A percentile compares a stretch with the other conserved stretches of the same genome.
Conservation (phyloP, 2,329 filamentous ascomycete species). For the Ophiostoma triangulosporum region DNA sequence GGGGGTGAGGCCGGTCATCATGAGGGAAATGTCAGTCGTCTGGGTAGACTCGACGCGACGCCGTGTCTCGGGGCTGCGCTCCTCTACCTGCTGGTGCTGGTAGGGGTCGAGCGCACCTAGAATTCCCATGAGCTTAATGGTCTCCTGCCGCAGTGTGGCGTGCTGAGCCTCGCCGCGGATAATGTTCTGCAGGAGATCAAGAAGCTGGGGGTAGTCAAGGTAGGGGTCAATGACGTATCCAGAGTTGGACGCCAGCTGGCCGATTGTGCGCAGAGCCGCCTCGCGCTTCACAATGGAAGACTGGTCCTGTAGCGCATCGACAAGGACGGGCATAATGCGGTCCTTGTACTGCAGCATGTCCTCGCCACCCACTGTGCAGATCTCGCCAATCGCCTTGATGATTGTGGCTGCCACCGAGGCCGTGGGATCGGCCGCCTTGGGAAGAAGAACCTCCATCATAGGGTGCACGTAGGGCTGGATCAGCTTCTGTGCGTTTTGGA, state of each 20-base stretch:
- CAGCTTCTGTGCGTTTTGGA: constrained; percentile 80
- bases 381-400: constrained; percentile 85
- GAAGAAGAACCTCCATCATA: constrained; percentile 87
- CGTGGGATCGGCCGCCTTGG: constrained; percentile 76
- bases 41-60: constrained; percentile 47
- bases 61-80: constrained; percentile 72
- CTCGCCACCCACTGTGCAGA: constrained; percentile 85
- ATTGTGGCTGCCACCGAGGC: constrained; percentile 87
- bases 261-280: constrained; percentile 77
- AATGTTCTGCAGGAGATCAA: constrained; percentile 86
- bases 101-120: constrained; percentile 91
- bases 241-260: constrained; percentile 86
- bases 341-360: constrained; percentile 90
- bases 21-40: constrained; percentile 85
- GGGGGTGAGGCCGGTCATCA: constrained; percentile 93
- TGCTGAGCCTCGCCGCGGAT: constrained; percentile 81
- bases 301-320: constrained; percentile 87
- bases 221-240: constrained; percentile 97
- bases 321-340: constrained; percentile 85
- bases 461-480: constrained; percentile 96
- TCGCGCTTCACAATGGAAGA: constrained; percentile 83
- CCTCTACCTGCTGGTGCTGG: constrained; percentile 85
- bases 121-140: constrained; percentile 92
- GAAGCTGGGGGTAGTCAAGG: constrained; percentile 81
- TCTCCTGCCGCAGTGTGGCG: constrained; percentile 76